These are phyloP conservation scores for Phaseolus coccineus DNA, from an alignment of 331 rosid species.

Conservation along the genomic window DNA sequence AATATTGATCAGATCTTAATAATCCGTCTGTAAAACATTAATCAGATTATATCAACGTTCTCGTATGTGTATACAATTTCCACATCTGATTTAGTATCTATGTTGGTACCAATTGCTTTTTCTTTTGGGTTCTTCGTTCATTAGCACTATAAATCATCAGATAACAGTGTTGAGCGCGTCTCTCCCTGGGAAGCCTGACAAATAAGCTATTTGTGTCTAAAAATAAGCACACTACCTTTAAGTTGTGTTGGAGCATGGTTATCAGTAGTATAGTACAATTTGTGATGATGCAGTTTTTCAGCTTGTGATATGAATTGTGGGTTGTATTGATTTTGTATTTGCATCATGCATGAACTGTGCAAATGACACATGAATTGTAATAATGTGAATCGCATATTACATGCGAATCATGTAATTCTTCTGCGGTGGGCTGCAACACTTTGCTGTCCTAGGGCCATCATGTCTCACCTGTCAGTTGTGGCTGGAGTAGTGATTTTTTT, in stretches of 20 bases:
- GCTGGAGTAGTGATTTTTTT: no score
- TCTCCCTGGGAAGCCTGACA: conserved; percentile 8
- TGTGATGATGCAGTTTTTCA: no score
- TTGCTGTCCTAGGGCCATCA: no score
- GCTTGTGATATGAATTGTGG: no score
- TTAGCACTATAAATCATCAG: conserved; percentile 16
- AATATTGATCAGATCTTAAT: conserved; percentile 1
- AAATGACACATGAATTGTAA: no score
- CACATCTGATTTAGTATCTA: conserved; percentile 20
- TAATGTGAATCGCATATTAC: no score
- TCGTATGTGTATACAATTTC: not conserved
- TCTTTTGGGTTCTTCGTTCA: conserved; percentile 1
- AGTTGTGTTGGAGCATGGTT: not conserved
- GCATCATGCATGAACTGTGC: no score
- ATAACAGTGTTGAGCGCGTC: conserved; percentile 22
- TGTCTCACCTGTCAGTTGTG: no score
- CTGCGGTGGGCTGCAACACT: no score
- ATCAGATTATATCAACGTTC: conserved; percentile 2
- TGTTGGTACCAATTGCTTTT: not conserved
- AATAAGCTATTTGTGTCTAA: not conserved
- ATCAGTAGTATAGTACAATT: no score
- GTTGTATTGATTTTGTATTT: no score
- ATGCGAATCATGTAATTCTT: no score
- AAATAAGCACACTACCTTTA: conserved; percentile 6
- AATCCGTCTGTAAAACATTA: conserved; percentile 7